Evolutionary conservation across 257 asterid genomes (phyloP).

Genomic region (Solanum acaule): DNA sequence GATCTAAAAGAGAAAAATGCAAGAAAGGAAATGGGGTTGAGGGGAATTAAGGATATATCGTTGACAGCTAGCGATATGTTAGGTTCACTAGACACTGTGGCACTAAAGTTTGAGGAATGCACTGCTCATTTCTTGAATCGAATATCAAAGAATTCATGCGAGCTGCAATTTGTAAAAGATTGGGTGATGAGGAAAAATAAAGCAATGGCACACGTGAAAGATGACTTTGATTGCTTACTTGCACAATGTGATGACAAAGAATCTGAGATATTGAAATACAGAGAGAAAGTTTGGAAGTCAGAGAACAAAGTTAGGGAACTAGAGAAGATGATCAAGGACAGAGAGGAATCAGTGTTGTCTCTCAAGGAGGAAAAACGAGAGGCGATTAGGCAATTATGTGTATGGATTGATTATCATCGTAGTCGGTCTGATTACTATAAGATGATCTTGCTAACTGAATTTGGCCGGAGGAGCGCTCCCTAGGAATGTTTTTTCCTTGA

Average conservation of each 20-base stretch:
- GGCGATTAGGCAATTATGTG: constrained; percentile 86
- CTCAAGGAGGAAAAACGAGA: constrained; percentile 75
- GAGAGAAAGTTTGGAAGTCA: constrained; percentile 60
- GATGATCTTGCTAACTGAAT: constrained; percentile 39
- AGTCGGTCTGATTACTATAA: constrained; percentile 62
- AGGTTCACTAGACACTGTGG: constrained; percentile 37
- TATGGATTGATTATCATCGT: constrained; percentile 82
- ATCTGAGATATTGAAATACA: constrained; percentile 41
- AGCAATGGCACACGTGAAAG: constrained; percentile 21
- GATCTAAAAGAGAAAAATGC: constrained; percentile 23
- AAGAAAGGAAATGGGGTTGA: constrained; percentile 14
- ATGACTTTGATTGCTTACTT: constrained; percentile 42
- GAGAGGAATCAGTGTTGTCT: constrained; percentile 52
- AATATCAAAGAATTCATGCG: constrained; percentile 61
- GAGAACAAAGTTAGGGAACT: constrained; percentile 61
- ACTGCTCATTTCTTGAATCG: constrained; percentile 45
- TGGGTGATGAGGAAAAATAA: constrained; percentile 64
- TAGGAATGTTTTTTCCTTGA: background rate
- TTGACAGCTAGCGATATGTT: constrained; percentile 39
- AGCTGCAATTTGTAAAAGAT: constrained; percentile 51
- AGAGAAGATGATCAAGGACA: constrained; percentile 47
- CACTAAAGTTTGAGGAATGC: constrained; percentile 50
- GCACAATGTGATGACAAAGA: constrained; percentile 60
- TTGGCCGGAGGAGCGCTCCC: constrained; percentile 2
- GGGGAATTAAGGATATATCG: constrained; percentile 35